Evolutionary conservation across 208 protist genomes (phyloP).

Genomic region (Herpetomonas muscarum): DNA sequence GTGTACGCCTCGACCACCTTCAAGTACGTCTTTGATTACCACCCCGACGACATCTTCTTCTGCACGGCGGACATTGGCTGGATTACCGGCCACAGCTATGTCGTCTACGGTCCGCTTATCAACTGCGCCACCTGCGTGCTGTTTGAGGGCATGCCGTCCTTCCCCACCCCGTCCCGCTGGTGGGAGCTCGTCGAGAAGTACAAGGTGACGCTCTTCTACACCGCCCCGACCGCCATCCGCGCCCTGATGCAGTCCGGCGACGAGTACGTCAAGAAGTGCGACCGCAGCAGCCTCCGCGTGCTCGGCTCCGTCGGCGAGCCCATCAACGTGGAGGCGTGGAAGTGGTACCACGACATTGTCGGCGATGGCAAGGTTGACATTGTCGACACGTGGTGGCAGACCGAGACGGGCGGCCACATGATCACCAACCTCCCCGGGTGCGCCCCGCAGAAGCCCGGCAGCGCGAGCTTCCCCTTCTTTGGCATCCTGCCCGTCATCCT

Average conservation of each 20-base stretch:
- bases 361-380: constrained; percentile 89
- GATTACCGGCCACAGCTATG: constrained; percentile 98
- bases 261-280: constrained; percentile 55
- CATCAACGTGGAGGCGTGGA: constrained; percentile 94
- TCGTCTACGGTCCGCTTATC: constrained; percentile 97
- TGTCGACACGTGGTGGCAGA: constrained; percentile 99
- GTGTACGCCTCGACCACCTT: constrained; percentile 91
- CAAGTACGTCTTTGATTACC: constrained; percentile 95
- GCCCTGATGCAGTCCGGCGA: constrained; percentile 87
- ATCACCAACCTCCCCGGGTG: constrained; percentile 94
- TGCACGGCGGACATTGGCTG: constrained; percentile 91
- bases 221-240: constrained; percentile 95
- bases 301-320: constrained; percentile 97
- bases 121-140: constrained; percentile 95
- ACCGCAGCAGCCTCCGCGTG: constrained; percentile 83
- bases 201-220: constrained; percentile 97
- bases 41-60: constrained; percentile 94
- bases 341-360: constrained; percentile 92
- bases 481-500: constrained; percentile 92
- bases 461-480: constrained; percentile 96
- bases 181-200: constrained; percentile 95
- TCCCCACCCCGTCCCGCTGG: constrained; percentile 82
- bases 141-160: constrained; percentile 94
- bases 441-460: constrained; percentile 93
- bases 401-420: constrained; percentile 97